Conservation (phyloP, 2,329 filamentous ascomycete species). For the Hypoxylon sp. region DNA sequence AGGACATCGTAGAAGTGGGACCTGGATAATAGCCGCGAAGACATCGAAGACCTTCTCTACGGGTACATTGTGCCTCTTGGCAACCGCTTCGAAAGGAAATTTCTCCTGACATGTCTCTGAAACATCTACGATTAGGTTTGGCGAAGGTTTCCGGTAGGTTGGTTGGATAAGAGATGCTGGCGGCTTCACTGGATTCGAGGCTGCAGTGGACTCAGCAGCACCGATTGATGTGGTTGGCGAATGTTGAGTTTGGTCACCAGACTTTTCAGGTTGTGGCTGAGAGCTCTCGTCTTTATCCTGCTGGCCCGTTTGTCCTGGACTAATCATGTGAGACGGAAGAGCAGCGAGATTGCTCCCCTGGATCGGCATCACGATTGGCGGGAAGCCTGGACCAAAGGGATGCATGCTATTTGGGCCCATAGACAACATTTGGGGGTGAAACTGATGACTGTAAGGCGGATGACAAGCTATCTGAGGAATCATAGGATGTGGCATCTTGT, state of each 20-base stretch:
- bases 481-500: slow-evolving; percentile 45
- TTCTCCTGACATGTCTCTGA: slow-evolving; percentile 63
- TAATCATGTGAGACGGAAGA: slow-evolving; percentile 36
- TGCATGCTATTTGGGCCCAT: slow-evolving; percentile 47
- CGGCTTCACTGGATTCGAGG: slow-evolving; percentile 44
- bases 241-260: slow-evolving; percentile 19
- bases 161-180: slow-evolving; percentile 50
- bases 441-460: slow-evolving; percentile 46
- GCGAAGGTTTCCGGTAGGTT: slow-evolving; percentile 56
- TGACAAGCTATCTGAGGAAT: slow-evolving; percentile 47
- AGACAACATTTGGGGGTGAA: slow-evolving; percentile 51
- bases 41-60: slow-evolving; percentile 63
- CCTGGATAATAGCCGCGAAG: slow-evolving; percentile 64
- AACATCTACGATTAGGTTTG: slow-evolving; percentile 63
- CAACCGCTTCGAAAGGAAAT: slow-evolving; percentile 64
- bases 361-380: slow-evolving; percentile 51
- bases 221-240: slow-evolving; percentile 1
- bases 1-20: slow-evolving; percentile 63
- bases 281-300: slow-evolving; percentile 14
- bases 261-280: slow-evolving; percentile 11
- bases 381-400: slow-evolving; percentile 42
- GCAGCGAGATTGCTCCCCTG: slow-evolving; percentile 41
- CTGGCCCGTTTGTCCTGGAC: slow-evolving; percentile 23
- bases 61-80: slow-evolving; percentile 60
- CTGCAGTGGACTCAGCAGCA: slow-evolving; percentile 3